Percentiles rank a stretch among this genome's conserved stretches.
Conservation (phyloP, 129 eudicot species). For the Oenanthe sinensis region DNA sequence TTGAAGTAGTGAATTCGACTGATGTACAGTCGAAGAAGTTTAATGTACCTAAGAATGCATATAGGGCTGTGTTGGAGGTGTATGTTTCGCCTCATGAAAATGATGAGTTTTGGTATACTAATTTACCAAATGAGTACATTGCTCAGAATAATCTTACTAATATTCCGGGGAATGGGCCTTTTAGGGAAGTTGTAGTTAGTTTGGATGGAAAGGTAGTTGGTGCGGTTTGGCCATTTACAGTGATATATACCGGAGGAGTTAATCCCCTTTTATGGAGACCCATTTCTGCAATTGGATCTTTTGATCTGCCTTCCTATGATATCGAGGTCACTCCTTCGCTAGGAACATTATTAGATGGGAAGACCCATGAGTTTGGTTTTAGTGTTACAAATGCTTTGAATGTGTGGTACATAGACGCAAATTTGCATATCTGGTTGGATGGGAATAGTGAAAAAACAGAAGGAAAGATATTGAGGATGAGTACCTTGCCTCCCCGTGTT, state of each 20-base stretch:
- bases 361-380: slow-evolving; percentile 45
- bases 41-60: slow-evolving; percentile 48
- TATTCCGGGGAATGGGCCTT: slow-evolving; percentile 61
- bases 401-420: slow-evolving; percentile 77
- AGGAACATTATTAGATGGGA: slow-evolving; percentile 42
- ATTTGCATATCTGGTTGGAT: slow-evolving; percentile 79
- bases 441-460: slow-evolving; percentile 30
- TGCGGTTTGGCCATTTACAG: slow-evolving; percentile 74
- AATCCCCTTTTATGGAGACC: slow-evolving; percentile 85
- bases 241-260: slow-evolving; percentile 68
- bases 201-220: slow-evolving; percentile 54
- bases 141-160: slow-evolving; percentile 43
- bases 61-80: slow-evolving; percentile 68
- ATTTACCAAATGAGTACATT: slow-evolving; percentile 52
- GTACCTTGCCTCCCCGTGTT: slow-evolving; percentile 24
- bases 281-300: slow-evolving; percentile 62
- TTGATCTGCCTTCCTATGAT: slow-evolving; percentile 73
- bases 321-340: slow-evolving; percentile 69
- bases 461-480: slow-evolving; percentile 41
- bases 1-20: slow-evolving; percentile 43
- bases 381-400: slow-evolving; percentile 66
- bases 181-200: slow-evolving; percentile 69
- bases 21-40: slow-evolving; percentile 44
- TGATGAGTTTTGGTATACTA: slow-evolving; percentile 78
- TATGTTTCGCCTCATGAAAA: slow-evolving; percentile 78